Conservation (phyloP, 2,329 filamentous ascomycete species). For the Gaeumannomyces tritici region DNA sequence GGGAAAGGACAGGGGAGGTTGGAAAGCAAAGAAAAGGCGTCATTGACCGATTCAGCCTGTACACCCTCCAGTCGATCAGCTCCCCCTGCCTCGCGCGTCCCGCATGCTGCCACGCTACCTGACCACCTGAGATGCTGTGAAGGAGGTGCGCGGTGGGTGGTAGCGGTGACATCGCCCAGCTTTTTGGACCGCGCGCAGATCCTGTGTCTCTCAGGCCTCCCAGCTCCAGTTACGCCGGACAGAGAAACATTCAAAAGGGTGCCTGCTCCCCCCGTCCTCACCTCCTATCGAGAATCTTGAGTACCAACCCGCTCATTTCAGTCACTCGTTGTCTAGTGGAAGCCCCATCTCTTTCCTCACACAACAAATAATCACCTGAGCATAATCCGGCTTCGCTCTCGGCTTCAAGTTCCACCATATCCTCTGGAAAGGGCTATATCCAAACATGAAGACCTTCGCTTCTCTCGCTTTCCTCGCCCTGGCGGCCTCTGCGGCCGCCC, state of each 20-base stretch:
- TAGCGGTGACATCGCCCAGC: background rate
- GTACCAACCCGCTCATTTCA: slow-evolving; percentile 13
- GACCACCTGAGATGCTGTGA: background rate
- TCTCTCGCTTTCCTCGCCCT: slow-evolving; percentile 11
- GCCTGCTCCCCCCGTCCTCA: background rate
- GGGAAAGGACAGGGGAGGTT: background rate
- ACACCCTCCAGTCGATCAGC: background rate
- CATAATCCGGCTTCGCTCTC: background rate
- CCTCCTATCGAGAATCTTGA: background rate
- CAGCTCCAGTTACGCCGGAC: background rate
- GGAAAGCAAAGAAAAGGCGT: background rate
- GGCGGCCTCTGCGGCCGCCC: slow-evolving; percentile 11
- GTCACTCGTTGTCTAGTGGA: slow-evolving; percentile 10
- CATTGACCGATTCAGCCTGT: background rate
- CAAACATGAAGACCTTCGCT: slow-evolving; percentile 14
- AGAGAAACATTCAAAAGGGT: slow-evolving; percentile 3
- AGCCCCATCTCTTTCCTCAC: background rate
- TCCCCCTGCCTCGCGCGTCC: background rate
- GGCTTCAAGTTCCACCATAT: no score
- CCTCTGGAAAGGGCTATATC: no score
- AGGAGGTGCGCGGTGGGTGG: background rate
- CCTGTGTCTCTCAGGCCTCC: background rate
- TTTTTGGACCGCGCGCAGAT: background rate
- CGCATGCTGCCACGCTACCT: background rate
- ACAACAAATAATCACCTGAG: no score